These are phyloP conservation scores for Dentipellis fragilis DNA, from an alignment of 768 basidiomycete species.

Conservation along the genomic window DNA sequence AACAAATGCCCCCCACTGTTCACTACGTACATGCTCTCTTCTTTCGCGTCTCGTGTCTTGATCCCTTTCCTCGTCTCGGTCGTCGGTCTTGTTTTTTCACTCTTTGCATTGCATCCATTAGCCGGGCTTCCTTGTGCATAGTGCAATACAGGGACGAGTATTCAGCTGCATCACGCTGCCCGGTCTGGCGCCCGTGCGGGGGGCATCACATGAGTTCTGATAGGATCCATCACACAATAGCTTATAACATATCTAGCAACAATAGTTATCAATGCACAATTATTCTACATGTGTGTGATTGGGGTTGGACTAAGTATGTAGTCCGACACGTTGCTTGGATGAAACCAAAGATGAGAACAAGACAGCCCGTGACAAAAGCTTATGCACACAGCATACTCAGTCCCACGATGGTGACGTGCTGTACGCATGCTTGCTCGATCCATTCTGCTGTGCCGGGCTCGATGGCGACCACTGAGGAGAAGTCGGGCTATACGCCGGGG, in stretches of 20 bases:
- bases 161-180: constrained; percentile 13
- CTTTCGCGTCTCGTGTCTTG: constrained; percentile 2
- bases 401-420: constrained; percentile 45
- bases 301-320: background rate
- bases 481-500: constrained; percentile 79
- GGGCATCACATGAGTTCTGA: too few relatives aligned
- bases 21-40: constrained; percentile 1
- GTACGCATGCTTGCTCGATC: constrained; percentile 30
- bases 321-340: constrained; percentile 6
- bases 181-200: constrained; percentile 1
- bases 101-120: constrained; percentile 16
- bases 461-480: constrained; percentile 80
- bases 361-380: background rate
- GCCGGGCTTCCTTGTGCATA: constrained; percentile 13
- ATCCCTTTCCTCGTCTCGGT: constrained; percentile 8
- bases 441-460: constrained; percentile 56
- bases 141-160: constrained; percentile 15
- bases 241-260: constrained; percentile 8
- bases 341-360: constrained; percentile 1
- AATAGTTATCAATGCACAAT: constrained; percentile 3
- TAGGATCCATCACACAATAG: constrained; percentile 2
- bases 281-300: constrained; percentile 2
- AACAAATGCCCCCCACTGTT: constrained; percentile 3
- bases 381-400: constrained; percentile 11
- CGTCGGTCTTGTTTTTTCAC: constrained; percentile 16